Base-by-base conservation (phyloP, 345 rosid species). In the Lumnitzera racemosa region DNA sequence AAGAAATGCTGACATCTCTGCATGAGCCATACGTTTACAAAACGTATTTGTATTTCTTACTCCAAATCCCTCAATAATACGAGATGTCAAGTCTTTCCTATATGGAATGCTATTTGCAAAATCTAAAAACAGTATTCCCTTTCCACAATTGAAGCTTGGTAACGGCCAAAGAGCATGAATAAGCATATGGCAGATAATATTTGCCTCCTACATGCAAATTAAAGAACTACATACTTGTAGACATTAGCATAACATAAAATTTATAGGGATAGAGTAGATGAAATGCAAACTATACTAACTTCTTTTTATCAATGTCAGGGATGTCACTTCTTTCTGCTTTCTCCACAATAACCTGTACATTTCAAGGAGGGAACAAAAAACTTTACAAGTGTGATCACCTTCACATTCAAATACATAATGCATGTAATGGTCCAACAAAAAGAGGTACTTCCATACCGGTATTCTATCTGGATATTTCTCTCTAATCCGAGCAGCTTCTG, bases 381-480 rank as follows among this genome's bases (percentile, higher is more conserved):
- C 24, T 12, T 0, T 3, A 57, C 10, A n/a, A 47, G n/a, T 12
- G 54, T 13, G 43, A 27, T 51, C 12, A 20, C 24, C 24, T 24
- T 46, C 51, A 15, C 61, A 31, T 7, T 13, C 48, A 52, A 16
- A 27, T 27, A 17, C 3, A 11, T 2, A 31, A 12, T 0, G 12
- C 3, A 23, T 53, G 13, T 12, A 23, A 53, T 16, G 2, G 2
- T 2, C 12, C 12, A 51, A 16, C 15, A 8, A 12, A 53, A 23
- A n/a, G 15, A 3, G 20, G 27, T 14, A 13, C 49, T 36, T 62
- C 46, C 83, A 64, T 78, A 83, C 88, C 3, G 88, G 88, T 56
- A 83, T 83, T 78, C 88, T 83, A 58, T 83, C 88, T n/a, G 88
- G 88, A 70, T 83, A 83, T 66, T 80, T 83, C 65, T 83, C 88